Conservation (phyloP, 257 asterid genomes). For the Haberlea rhodopensis region DNA sequence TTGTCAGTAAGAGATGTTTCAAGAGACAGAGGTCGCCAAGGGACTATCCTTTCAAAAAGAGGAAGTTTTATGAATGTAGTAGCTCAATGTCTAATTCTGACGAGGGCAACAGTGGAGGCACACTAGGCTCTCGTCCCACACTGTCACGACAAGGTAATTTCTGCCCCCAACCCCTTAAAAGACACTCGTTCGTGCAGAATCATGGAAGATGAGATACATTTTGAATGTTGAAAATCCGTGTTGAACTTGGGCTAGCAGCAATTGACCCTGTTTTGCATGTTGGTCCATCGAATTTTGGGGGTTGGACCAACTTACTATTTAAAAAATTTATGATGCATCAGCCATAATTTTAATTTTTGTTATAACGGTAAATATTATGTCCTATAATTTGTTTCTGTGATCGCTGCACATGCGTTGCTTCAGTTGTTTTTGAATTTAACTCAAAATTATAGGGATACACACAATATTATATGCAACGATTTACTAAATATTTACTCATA, state of each 20-base stretch:
- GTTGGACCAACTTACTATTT: neutral
- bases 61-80: slow-evolving; percentile 66
- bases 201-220: neutral
- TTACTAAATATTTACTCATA: neutral
- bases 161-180: neutral
- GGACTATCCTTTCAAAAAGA: slow-evolving; percentile 89
- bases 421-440: neutral
- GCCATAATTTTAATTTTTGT: neutral
- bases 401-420: neutral
- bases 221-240: neutral
- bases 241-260: neutral
- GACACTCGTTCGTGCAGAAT: neutral
- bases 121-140: slow-evolving; percentile 35
- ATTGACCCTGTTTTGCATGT: neutral
- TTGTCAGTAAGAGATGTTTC: slow-evolving; percentile 41
- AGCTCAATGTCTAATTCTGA: slow-evolving; percentile 50
- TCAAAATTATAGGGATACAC: neutral
- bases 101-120: slow-evolving; percentile 46
- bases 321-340: neutral
- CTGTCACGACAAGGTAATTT: slow-evolving; percentile 50
- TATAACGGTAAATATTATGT: neutral
- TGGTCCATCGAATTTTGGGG: neutral
- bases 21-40: slow-evolving; percentile 72
- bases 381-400: too few species aligned
- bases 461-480: neutral